Evolutionary conservation across 1,284 basidiomycete genomes (phyloP).

Genomic region (Leccinum pallidistipes): DNA sequence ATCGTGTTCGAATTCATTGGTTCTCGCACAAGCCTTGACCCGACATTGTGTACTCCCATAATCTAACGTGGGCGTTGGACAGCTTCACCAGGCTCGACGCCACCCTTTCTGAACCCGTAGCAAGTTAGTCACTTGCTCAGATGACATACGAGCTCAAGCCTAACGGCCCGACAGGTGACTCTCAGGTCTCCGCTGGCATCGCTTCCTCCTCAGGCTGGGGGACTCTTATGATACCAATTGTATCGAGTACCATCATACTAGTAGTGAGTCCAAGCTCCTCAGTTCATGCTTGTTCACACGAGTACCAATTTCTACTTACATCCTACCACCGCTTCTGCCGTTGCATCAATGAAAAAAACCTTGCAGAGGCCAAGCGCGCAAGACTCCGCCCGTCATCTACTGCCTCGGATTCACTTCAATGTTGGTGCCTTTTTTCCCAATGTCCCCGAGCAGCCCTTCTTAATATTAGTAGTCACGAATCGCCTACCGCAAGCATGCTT

Average conservation of each 20-base stretch:
- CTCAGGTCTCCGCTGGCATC: neutral
- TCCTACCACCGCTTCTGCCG: neutral
- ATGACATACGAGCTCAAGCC: neutral
- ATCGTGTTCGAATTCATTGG: neutral
- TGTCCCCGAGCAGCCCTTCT: neutral
- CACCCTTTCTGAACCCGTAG: slow-evolving; percentile 4
- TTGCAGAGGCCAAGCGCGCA: neutral
- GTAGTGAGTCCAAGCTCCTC: slow-evolving; percentile 12
- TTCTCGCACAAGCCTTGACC: neutral
- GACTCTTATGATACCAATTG: neutral
- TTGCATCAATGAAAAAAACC: neutral
- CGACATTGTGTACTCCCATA: neutral
- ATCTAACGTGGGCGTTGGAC: neutral
- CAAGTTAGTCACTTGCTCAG: slow-evolving; percentile 6
- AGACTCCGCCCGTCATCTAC: neutral
- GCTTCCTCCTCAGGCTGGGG: neutral
- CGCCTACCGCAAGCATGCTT: slow-evolving; percentile 17
- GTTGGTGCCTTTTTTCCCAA: slow-evolving; percentile 9
- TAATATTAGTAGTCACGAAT: slow-evolving; percentile 7
- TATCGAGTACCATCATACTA: neutral
- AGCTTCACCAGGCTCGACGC: neutral
- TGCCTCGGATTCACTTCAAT: neutral
- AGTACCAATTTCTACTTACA: neutral
- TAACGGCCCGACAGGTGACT: neutral
- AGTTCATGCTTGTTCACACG: neutral